Evolutionary conservation across 805 yeast genomes (phyloP).

Genomic region (Lachancea sp.): DNA sequence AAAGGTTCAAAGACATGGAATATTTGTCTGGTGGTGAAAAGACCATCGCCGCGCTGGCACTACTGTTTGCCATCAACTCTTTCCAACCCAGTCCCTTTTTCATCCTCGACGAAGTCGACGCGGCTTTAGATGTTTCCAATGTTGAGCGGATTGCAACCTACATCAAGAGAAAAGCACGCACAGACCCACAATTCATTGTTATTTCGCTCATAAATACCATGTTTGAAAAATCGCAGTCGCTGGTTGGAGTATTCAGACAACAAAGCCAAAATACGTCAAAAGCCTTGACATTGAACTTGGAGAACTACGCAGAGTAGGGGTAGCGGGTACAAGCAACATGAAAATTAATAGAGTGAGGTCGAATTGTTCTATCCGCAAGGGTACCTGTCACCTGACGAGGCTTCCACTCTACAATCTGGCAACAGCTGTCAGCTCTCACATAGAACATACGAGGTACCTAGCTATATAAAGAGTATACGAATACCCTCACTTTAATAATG

Average conservation of each 20-base stretch:
- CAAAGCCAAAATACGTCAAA: constrained; percentile 66
- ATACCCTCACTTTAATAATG: too few species aligned
- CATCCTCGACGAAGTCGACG: constrained; percentile 96
- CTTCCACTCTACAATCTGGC: too few species aligned
- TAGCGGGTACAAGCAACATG: too few species aligned
- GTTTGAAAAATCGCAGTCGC: constrained; percentile 81
- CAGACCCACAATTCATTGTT: constrained; percentile 83
- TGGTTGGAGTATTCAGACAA: constrained; percentile 89
- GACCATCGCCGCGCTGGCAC: constrained; percentile 91
- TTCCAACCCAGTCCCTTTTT: constrained; percentile 93
- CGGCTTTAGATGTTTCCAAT: constrained; percentile 88
- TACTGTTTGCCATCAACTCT: constrained; percentile 85
- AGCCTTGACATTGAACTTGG: constrained; percentile 66
- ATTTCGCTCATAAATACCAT: constrained; percentile 83
- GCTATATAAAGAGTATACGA: too few species aligned
- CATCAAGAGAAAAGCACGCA: constrained; percentile 66
- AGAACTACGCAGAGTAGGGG: constrained; percentile 37
- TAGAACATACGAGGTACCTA: too few species aligned
- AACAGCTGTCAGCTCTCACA: too few species aligned
- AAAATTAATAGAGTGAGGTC: too few species aligned
- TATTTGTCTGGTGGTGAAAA: constrained; percentile 94
- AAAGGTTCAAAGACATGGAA: constrained; percentile 88
- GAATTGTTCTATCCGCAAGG: too few species aligned
- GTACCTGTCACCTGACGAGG: too few species aligned
- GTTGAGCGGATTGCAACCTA: constrained; percentile 84